These are phyloP conservation scores for Pelargonium cotyledonis DNA, from an alignment of 441 rosid genomes.

Conservation along the genomic window DNA sequence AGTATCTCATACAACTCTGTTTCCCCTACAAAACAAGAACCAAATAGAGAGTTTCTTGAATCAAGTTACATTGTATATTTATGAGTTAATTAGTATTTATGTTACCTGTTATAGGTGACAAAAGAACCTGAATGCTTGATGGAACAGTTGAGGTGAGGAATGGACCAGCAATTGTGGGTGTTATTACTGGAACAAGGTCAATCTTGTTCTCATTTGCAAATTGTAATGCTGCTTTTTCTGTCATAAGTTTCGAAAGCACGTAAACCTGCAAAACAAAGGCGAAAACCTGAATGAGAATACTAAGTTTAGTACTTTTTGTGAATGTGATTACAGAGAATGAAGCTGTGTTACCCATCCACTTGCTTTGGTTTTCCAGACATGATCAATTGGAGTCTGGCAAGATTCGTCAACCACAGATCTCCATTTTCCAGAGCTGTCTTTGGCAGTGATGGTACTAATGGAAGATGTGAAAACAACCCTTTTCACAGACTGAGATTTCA, in stretches of 20 bases:
- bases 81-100: not conserved
- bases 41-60: not conserved
- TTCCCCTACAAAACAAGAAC: conserved; percentile 38
- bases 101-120: conserved; percentile 64
- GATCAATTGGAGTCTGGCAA: conserved; percentile 46
- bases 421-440: conserved; percentile 46
- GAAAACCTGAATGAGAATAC: too few relatives aligned
- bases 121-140: conserved; percentile 60
- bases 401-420: conserved; percentile 55
- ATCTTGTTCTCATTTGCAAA: conserved; percentile 51
- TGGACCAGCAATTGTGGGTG: conserved; percentile 67
- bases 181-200: conserved; percentile 59
- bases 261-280: conserved; percentile 43
- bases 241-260: conserved; percentile 53
- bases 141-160: conserved; percentile 58
- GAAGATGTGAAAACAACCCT: conserved; percentile 84
- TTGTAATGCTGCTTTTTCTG: conserved; percentile 69
- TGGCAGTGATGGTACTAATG: conserved; percentile 69
- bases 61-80: not conserved
- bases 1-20: conserved; percentile 41
- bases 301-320: too few relatives aligned
- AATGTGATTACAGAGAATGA: not conserved
- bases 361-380: conserved; percentile 52
- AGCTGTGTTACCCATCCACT: conserved; percentile 65
- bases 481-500: conserved; percentile 51